Evolutionary conservation across 371 early-diverging fungal genomes (phyloP), one percentile per base, ranked within the genome.

Genomic region (Coemansia sp.): DNA sequence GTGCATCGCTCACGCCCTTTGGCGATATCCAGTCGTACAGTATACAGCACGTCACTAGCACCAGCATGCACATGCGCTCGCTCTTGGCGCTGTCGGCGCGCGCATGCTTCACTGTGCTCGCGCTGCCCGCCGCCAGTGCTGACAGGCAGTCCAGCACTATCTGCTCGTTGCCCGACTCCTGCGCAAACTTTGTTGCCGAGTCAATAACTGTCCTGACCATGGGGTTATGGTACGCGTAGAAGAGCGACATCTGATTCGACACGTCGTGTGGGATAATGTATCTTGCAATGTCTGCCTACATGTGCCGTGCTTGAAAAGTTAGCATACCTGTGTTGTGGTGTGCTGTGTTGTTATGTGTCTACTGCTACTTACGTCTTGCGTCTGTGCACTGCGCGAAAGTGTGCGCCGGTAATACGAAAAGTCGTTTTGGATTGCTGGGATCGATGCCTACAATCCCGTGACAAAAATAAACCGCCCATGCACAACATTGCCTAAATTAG

Each of bases 351-450:
- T 28, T 28, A 29, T 13, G 56, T 28, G 19, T 39, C 12, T 15
- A 6, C 13, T 15, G 32, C 5, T 62, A 71, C 73, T 44, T 66
- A 79, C 83, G 67, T 87, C 84, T 60, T 82, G 78, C 51, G 82
- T 74, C 72, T 85, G 85, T 61, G 85, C 79, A 69, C 91, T 90
- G 55, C 92, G 89, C 26, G 87, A 88, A 24, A 94, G 82, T 63
- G 94, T 91, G 61, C 97, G 88, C 48, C 96, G 90, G 82, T 97
- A 97, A 74, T 94, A 97, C 21, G 95, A 92, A 69, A 97, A 93
- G 78, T 97, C 96, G 83, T 97, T 97, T 78, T 95, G 96, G 63
- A 96, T 88, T 66, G 91, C 89, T 40, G 96, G 92, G 68, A 91
- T 94, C 67, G 83, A 84, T 91, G 93, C 92, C 94, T 94, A 83